Percentiles rank a stretch among this genome's conserved stretches.
Conservation (phyloP, 179 eudicot species). For the Actinidia chinensis region DNA sequence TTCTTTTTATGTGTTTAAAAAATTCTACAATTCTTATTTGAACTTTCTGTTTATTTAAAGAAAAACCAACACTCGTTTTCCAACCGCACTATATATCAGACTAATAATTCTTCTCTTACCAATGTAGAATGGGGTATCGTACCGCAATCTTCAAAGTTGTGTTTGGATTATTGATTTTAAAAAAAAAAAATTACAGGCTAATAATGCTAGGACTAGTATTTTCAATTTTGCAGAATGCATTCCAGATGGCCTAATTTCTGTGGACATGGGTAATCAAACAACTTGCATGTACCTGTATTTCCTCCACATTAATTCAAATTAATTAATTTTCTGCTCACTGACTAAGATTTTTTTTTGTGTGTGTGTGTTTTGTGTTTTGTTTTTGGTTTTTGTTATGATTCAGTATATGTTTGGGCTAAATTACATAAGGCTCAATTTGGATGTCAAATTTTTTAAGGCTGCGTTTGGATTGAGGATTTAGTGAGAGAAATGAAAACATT, state of each 20-base stretch:
- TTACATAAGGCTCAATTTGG: slow-evolving; percentile 28
- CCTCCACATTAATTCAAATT: neutral
- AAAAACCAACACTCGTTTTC: too few relatives aligned
- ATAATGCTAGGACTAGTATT: neutral
- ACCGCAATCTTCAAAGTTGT: too few relatives aligned
- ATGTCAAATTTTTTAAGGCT: slow-evolving; percentile 30
- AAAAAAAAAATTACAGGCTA: neutral
- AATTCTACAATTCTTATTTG: too few relatives aligned
- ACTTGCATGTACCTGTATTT: neutral
- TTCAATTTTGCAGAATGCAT: slow-evolving; percentile 44
- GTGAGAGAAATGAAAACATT: slow-evolving; percentile 42
- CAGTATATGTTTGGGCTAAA: slow-evolving; percentile 46
- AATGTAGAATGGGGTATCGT: too few relatives aligned
- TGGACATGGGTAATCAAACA: slow-evolving; percentile 42
- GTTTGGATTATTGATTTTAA: too few relatives aligned
- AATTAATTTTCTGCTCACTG: neutral
- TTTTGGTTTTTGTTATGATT: too few relatives aligned
- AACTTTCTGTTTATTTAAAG: too few relatives aligned
- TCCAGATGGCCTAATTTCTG: slow-evolving; percentile 52
- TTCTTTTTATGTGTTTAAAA: too few relatives aligned
- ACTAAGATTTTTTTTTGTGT: neutral
- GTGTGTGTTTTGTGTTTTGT: too few relatives aligned
- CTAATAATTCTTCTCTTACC: too few relatives aligned
- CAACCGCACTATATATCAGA: too few relatives aligned
- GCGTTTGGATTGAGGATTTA: slow-evolving; percentile 38